These are phyloP conservation scores for Orbilia javanica DNA, from an alignment of 2,329 filamentous ascomycete genomes.

Conservation along the genomic window DNA sequence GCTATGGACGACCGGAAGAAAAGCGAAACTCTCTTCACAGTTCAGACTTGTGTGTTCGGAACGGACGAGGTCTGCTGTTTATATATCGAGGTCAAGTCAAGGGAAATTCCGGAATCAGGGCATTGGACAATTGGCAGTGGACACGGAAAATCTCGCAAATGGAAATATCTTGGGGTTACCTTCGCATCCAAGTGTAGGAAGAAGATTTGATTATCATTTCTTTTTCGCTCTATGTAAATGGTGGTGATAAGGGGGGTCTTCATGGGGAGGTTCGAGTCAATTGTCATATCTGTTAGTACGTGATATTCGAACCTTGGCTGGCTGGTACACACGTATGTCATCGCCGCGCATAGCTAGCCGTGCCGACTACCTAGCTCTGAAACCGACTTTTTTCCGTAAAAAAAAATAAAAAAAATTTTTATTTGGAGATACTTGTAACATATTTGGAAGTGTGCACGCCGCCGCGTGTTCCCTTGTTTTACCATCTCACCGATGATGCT, in stretches of 20 bases:
- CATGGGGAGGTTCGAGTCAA: conserved; percentile 6
- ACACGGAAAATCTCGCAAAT: conserved; percentile 37
- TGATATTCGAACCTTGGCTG: conserved; percentile 37
- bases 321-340: not conserved
- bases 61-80: conserved; percentile 56
- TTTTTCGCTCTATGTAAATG: conserved; percentile 23
- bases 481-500: conserved; percentile 23
- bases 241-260: conserved; percentile 31
- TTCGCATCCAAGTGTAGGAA: conserved; percentile 2
- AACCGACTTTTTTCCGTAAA: not conserved
- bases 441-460: too few species aligned
- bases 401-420: not conserved
- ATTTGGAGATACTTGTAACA: too few species aligned
- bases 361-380: not conserved
- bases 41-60: conserved; percentile 10
- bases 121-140: conserved; percentile 29
- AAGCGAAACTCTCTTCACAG: conserved; percentile 24
- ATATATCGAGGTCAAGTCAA: conserved; percentile 46
- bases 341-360: conserved; percentile 9
- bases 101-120: conserved; percentile 28
- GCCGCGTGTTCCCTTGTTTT: conserved; percentile 31
- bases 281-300: conserved; percentile 59
- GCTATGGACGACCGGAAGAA: conserved; percentile 20
- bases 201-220: conserved; percentile 33
- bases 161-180: conserved; percentile 18